phyloP scores from a whole-genome alignment of 83 land plant species.

The Thuja plicata region DNA sequence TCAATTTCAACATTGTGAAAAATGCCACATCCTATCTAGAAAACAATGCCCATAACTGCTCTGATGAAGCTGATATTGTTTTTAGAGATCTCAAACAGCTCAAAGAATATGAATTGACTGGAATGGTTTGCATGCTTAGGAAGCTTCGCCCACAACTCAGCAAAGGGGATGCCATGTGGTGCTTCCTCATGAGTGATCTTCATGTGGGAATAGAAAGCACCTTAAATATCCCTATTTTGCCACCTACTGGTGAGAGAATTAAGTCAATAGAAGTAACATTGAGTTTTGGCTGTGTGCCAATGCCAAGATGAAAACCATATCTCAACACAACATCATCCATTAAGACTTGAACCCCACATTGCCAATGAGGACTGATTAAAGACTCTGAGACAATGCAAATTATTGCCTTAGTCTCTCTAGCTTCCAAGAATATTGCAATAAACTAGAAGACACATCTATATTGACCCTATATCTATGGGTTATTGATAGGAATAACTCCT shows the following conservation, averaged over 20 bases:
- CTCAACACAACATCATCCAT: too few relatives aligned
- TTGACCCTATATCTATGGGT: too few relatives aligned
- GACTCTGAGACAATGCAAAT: too few relatives aligned
- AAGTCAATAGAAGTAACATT: too few relatives aligned
- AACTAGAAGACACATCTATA: too few relatives aligned
- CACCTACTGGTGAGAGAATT: neutral
- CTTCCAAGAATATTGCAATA: too few relatives aligned
- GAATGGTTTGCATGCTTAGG: conserved; percentile 65
- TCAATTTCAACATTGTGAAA: conserved; percentile 37
- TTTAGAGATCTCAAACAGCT: conserved; percentile 57
- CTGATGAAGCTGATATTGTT: conserved; percentile 24
- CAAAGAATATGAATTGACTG: conserved; percentile 56
- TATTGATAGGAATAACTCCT: too few relatives aligned
- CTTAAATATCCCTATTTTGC: conserved; percentile 35
- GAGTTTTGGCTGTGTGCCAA: too few relatives aligned
- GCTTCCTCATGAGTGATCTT: conserved; percentile 70
- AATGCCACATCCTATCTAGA: conserved; percentile 50
- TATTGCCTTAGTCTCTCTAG: too few relatives aligned
- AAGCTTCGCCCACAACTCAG: conserved; percentile 43
- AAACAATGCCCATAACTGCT: neutral
- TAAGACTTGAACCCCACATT: too few relatives aligned
- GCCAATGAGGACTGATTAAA: too few relatives aligned
- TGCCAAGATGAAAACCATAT: too few relatives aligned
- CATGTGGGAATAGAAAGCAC: conserved; percentile 52
- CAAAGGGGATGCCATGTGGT: conserved; percentile 83